phyloP scores from a whole-genome alignment of 371 early-diverging fungal species.

The Rhizomucor pusillus region DNA sequence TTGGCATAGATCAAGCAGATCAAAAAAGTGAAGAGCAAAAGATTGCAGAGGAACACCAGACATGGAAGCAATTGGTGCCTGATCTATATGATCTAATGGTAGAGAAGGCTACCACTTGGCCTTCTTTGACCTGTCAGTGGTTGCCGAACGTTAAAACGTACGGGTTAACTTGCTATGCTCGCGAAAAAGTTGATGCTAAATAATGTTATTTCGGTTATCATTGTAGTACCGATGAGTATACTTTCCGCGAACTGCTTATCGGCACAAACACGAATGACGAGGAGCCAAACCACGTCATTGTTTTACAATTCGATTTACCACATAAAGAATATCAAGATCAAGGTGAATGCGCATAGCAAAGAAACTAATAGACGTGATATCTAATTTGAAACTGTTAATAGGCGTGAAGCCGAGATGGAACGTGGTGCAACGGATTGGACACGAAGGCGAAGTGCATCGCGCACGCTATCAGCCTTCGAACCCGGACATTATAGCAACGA shows the following conservation, averaged over 20 bases:
- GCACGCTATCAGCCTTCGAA: conserved; percentile 96
- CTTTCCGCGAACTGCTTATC: conserved; percentile 83
- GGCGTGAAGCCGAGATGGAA: conserved; percentile 8
- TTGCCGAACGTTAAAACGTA: conserved; percentile 93
- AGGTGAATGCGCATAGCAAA: too few relatives aligned
- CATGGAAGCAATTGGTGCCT: conserved; percentile 99
- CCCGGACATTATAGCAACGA: conserved; percentile 94
- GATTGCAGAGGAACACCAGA: conserved; percentile 94
- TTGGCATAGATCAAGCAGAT: too few relatives aligned
- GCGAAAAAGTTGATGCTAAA: too few relatives aligned
- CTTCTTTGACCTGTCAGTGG: conserved; percentile 98
- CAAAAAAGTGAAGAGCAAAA: conserved; percentile 8
- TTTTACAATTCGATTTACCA: conserved; percentile 92
- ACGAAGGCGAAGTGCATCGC: conserved; percentile 95
- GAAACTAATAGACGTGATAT: conserved; percentile 10
- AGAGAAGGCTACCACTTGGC: conserved; percentile 98
- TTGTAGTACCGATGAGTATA: conserved; percentile 75
- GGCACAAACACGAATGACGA: conserved; percentile 98
- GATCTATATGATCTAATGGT: conserved; percentile 97
- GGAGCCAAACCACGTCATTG: conserved; percentile 95
- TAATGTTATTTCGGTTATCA: background rate
- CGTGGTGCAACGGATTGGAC: conserved; percentile 77
- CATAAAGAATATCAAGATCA: conserved; percentile 6
- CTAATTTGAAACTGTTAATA: background rate
- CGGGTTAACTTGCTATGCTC: too few relatives aligned